phyloP scores from a whole-genome alignment of 768 basidiomycete species.

The Macrolepiota albuminosa region DNA sequence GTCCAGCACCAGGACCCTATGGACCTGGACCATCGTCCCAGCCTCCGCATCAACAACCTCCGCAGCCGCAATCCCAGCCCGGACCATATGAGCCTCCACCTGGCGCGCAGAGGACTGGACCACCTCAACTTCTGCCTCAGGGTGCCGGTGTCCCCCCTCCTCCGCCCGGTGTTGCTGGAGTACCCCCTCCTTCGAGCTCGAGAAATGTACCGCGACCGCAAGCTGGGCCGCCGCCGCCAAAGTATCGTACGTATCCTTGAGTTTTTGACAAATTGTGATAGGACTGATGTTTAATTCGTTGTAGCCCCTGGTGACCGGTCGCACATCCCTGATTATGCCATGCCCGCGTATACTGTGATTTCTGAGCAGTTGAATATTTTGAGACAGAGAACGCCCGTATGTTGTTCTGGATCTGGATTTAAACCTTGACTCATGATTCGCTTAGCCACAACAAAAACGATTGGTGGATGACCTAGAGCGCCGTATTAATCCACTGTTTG shows the following conservation, averaged over 20 bases:
- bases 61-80: slow-evolving; percentile 21
- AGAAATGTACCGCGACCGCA: slow-evolving; percentile 17
- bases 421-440: slow-evolving; percentile 4
- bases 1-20: slow-evolving; percentile 23
- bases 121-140: slow-evolving; percentile 26
- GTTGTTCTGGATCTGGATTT: slow-evolving; percentile 23
- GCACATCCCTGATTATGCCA: slow-evolving; percentile 76
- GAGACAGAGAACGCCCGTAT: slow-evolving; percentile 73
- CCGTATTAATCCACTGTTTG: slow-evolving; percentile 81
- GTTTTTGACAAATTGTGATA: background rate
- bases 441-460: slow-evolving; percentile 78
- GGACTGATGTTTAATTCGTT: slow-evolving; percentile 8
- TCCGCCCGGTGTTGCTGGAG: slow-evolving; percentile 31
- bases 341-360: slow-evolving; percentile 65
- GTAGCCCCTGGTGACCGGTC: slow-evolving; percentile 85
- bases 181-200: slow-evolving; percentile 17
- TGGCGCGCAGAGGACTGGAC: slow-evolving; percentile 22
- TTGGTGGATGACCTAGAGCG: slow-evolving; percentile 85
- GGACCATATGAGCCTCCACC: slow-evolving; percentile 44
- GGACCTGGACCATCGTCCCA: slow-evolving; percentile 14
- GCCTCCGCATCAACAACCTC: slow-evolving; percentile 17
- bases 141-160: slow-evolving; percentile 25
- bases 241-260: slow-evolving; percentile 37
- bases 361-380: slow-evolving; percentile 56
- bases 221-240: slow-evolving; percentile 31